These are phyloP conservation scores for Fomitopsis palustris DNA, from an alignment of 1,284 basidiomycete species.

Conservation along the genomic window DNA sequence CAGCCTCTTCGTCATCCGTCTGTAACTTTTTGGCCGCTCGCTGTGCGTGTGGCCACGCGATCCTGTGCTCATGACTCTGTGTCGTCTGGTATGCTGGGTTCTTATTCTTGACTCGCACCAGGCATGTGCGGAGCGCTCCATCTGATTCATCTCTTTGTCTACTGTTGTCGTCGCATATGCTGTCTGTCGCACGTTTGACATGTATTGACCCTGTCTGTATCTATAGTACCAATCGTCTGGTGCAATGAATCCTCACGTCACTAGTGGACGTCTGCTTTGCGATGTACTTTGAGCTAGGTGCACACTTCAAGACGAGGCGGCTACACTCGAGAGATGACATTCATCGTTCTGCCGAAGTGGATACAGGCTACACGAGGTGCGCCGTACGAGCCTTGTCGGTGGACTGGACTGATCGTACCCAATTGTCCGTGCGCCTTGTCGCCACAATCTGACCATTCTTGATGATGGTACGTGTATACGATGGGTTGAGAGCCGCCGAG, in stretches of 20 bases:
- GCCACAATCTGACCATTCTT: constrained; percentile 25
- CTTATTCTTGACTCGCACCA: neutral
- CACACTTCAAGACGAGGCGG: no score
- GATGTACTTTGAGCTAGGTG: no score
- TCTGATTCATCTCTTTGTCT: neutral
- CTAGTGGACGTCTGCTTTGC: no score
- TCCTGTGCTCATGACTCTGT: neutral
- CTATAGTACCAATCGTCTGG: neutral
- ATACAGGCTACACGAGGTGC: no score
- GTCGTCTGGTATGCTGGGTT: neutral
- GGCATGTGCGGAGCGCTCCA: neutral
- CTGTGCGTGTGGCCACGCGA: neutral
- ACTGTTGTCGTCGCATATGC: neutral
- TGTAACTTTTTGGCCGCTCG: neutral
- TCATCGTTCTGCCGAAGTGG: no score
- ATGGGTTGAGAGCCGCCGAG: constrained; percentile 46
- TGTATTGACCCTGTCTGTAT: neutral
- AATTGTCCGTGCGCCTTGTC: constrained; percentile 11
- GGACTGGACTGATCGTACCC: neutral
- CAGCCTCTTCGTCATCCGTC: neutral
- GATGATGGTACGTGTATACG: constrained; percentile 43
- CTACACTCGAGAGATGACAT: no score
- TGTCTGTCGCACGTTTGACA: neutral
- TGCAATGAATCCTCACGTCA: neutral
- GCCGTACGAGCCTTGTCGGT: no score